phyloP scores from a whole-genome alignment of 2,329 filamentous ascomycete genomes.

The Gaeumannomyces tritici region DNA sequence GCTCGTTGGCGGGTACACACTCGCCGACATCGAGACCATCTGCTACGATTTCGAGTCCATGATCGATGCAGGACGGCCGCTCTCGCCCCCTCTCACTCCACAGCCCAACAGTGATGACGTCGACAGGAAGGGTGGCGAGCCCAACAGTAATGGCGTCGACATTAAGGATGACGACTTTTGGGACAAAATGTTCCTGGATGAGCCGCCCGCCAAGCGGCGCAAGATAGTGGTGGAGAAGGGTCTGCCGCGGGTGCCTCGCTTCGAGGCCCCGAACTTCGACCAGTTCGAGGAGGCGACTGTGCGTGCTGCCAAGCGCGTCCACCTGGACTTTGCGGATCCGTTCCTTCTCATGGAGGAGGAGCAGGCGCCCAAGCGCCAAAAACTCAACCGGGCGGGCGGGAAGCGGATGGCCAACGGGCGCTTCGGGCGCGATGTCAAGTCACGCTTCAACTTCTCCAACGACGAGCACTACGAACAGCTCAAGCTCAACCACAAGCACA shows the following conservation, averaged over 20 bases:
- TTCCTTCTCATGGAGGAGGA: slow-evolving; percentile 68
- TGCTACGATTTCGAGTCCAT: slow-evolving; percentile 78
- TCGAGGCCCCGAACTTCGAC: slow-evolving; percentile 64
- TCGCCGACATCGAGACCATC: slow-evolving; percentile 74
- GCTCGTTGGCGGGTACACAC: slow-evolving; percentile 61
- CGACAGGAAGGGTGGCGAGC: slow-evolving; percentile 44
- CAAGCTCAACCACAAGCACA: slow-evolving; percentile 95
- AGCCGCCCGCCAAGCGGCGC: slow-evolving; percentile 52
- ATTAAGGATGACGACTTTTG: slow-evolving; percentile 53
- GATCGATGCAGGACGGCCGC: slow-evolving; percentile 26
- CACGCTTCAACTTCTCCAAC: slow-evolving; percentile 92
- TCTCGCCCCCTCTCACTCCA: slow-evolving; percentile 21
- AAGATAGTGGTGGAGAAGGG: slow-evolving; percentile 41
- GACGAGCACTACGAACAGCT: slow-evolving; percentile 92
- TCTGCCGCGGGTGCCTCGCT: slow-evolving; percentile 46
- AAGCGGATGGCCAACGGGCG: slow-evolving; percentile 56
- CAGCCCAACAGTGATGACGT: slow-evolving; percentile 7
- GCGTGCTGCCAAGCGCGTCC: slow-evolving; percentile 66
- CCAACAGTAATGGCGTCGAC: slow-evolving; percentile 9
- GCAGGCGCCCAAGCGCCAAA: slow-evolving; percentile 49
- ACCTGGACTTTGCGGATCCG: slow-evolving; percentile 81
- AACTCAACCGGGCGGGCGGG: slow-evolving; percentile 40
- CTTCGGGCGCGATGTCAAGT: slow-evolving; percentile 61
- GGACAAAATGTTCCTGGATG: slow-evolving; percentile 49
- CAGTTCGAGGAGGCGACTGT: slow-evolving; percentile 68